Percentiles rank a stretch among this genome's conserved stretches.
These are phyloP conservation scores for Bifiguratus adelaidae DNA, from an alignment of 192 early-diverging fungal species.

Conservation along the genomic window DNA sequence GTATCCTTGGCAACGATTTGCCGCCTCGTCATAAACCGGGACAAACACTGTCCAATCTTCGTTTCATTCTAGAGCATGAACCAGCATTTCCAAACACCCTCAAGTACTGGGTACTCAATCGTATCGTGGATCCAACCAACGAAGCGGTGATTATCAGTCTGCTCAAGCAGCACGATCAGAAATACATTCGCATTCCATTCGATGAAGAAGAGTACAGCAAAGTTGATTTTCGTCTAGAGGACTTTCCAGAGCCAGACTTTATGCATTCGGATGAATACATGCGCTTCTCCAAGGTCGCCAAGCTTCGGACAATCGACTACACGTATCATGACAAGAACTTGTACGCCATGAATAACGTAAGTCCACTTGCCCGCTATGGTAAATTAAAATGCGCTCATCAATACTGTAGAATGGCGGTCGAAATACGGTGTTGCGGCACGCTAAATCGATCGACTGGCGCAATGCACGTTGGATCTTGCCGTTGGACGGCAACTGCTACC, in stretches of 20 bases:
- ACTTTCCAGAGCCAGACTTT: constrained; percentile 51
- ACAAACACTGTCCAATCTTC: constrained; percentile 45
- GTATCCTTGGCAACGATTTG: constrained; percentile 51
- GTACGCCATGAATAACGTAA: constrained; percentile 61
- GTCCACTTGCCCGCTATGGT: constrained; percentile 2
- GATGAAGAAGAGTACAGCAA: constrained; percentile 35
- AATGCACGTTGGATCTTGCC: constrained; percentile 49
- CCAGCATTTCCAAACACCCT: constrained; percentile 37
- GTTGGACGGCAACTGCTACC: constrained; percentile 52
- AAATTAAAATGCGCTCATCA: background rate
- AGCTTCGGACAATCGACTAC: constrained; percentile 44
- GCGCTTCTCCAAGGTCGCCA: constrained; percentile 42
- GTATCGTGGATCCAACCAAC: constrained; percentile 44
- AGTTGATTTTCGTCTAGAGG: constrained; percentile 44
- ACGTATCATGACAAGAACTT: constrained; percentile 54
- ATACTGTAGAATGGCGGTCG: constrained; percentile 44
- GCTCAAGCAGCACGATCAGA: constrained; percentile 32
- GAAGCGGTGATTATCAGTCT: constrained; percentile 40
- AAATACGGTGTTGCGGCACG: constrained; percentile 43
- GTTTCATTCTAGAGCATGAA: constrained; percentile 50
- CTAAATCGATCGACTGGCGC: constrained; percentile 21
- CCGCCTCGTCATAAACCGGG: constrained; percentile 50
- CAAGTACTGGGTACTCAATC: constrained; percentile 48
- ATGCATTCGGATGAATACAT: constrained; percentile 49
- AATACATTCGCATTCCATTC: constrained; percentile 47